Evolutionary conservation across 1,139 yeast genomes (phyloP), one percentile per base, ranked within the genome.

Genomic region (Yamadazyma sp.): DNA sequence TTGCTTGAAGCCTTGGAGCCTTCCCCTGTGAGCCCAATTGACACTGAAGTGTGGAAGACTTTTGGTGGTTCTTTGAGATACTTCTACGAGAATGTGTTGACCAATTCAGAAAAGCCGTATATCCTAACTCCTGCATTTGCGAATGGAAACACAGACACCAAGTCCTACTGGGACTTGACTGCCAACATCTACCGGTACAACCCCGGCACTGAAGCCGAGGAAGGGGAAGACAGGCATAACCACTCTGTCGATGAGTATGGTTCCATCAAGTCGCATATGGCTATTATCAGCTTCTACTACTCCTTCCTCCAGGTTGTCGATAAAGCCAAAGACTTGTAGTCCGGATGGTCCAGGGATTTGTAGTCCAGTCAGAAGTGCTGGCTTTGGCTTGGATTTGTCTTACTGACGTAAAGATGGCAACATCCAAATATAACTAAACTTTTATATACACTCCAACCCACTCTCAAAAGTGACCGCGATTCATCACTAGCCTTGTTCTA

Each of bases 31-130:
- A 70, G 86, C 1, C 78, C 79, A 7, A 56, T 58, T 14, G 66
- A 63, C 37, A 75, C 71, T 25, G 64, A 60, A 17, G 60, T 67
- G n/a, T 82, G 85, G 84, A 64, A 72, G 32, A 45, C 66, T 1
- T 69, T 78, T 40, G 75, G 78, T 1, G 85, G 87, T 3, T 65
- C 83, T 2, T 70, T 81, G 40, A 67, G 80, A 31, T 75, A 77
- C 49, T 64, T 81, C 33, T 81, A 69, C 51, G 83, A 77, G 49
- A 75, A 79, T 23, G 56, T 73, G 35, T 50, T 67, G 8, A 57
- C 51, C 40, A 66, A 69, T 2, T 59, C 55, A 0, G 52, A 56
- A 27, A 61, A 58, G 2, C 45, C 56, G 2, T 61, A 54, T 37
- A 51, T 66, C 4, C 56, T 67, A 20, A 58, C 73, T 4, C 75